These are phyloP conservation scores for Hypoxylon sp. DNA, from an alignment of 2,329 filamentous ascomycete species.

Conservation along the genomic window DNA sequence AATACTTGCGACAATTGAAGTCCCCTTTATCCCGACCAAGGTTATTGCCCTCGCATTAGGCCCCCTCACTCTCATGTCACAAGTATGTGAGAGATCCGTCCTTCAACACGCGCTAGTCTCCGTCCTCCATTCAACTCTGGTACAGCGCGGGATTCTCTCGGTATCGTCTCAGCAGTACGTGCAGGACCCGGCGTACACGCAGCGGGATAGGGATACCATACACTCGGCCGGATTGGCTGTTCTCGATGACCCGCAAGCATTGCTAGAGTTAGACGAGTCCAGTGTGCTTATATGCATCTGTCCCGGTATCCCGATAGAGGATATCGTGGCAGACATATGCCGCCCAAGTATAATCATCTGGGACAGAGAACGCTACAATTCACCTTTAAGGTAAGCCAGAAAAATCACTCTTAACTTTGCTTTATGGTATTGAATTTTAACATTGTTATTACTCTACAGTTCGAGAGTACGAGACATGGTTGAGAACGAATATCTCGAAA, in stretches of 20 bases:
- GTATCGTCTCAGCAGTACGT: conserved; percentile 30
- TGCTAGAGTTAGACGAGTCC: conserved; percentile 43
- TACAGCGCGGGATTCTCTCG: conserved; percentile 22
- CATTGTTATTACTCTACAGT: conserved; percentile 10
- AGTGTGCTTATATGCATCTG: conserved; percentile 46
- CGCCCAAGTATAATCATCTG: conserved; percentile 45
- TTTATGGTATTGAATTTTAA: conserved; percentile 4
- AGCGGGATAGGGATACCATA: conserved; percentile 42
- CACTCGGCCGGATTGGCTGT: conserved; percentile 41
- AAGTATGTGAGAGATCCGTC: conserved; percentile 26
- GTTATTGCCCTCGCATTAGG: conserved; percentile 43
- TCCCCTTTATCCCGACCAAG: conserved; percentile 39
- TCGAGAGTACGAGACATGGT: conserved; percentile 24
- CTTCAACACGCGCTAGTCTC: conserved; percentile 42
- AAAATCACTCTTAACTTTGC: background rate
- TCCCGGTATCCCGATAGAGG: conserved; percentile 38
- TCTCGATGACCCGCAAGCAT: conserved; percentile 45
- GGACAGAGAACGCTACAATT: conserved; percentile 14
- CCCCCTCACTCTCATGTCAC: conserved; percentile 30
- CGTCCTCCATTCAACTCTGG: conserved; percentile 31
- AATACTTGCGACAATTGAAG: conserved; percentile 35
- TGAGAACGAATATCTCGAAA: conserved; percentile 26
- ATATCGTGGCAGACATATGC: conserved; percentile 47
- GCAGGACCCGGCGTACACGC: conserved; percentile 43
- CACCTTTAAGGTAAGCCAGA: conserved; percentile 14